phyloP scores from a whole-genome alignment of 176 grass and related monocot species.

The Phyllostachys edulis region DNA sequence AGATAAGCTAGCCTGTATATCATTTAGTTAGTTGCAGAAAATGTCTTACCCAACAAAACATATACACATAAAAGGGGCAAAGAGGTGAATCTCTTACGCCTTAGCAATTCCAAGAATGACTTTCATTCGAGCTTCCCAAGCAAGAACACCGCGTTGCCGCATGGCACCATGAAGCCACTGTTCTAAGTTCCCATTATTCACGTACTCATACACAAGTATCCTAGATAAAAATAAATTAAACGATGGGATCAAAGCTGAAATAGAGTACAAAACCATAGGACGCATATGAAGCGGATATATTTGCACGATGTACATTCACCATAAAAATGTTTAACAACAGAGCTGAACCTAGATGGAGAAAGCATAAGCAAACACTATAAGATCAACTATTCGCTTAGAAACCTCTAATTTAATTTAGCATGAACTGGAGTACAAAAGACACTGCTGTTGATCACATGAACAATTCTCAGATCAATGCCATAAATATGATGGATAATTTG shows the following conservation, averaged over 20 bases:
- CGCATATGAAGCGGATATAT: neutral
- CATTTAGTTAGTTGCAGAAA: constrained; percentile 14
- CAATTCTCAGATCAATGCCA: neutral
- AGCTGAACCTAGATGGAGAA: neutral
- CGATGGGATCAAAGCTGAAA: neutral
- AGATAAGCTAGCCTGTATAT: constrained; percentile 74
- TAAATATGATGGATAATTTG: neutral
- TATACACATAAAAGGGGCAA: constrained; percentile 1
- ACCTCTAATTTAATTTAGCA: neutral
- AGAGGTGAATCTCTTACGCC: constrained; percentile 53
- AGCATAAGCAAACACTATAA: constrained; percentile 13
- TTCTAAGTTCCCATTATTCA: constrained; percentile 84
- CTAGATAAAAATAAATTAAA: constrained; percentile 27
- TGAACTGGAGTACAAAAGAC: neutral
- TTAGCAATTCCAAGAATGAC: constrained; percentile 73
- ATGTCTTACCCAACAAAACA: neutral
- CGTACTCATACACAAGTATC: constrained; percentile 92
- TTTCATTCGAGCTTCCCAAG: constrained; percentile 87
- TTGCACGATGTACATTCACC: neutral
- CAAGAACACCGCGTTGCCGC: constrained; percentile 62
- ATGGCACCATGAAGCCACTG: constrained; percentile 90
- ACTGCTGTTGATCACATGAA: neutral
- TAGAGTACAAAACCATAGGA: neutral
- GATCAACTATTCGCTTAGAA: neutral
- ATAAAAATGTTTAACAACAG: neutral